Evolutionary conservation across 1,139 yeast genomes (phyloP).

Genomic region (Citeromyces siamensis): DNA sequence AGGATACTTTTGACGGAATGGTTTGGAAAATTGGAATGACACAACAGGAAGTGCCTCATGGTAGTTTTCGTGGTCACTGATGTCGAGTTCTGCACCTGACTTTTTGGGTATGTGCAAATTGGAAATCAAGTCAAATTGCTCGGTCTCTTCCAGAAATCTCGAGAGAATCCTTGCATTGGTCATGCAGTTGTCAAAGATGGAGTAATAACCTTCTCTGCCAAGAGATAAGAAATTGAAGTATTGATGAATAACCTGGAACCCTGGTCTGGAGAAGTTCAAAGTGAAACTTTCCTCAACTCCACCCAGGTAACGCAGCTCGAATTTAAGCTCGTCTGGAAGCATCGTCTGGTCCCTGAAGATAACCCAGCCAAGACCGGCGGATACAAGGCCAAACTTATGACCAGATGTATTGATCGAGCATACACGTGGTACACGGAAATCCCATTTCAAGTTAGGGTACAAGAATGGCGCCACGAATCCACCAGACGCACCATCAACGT

Average conservation of each 20-base stretch:
- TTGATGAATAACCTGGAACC: constrained; percentile 82
- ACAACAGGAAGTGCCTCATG: constrained; percentile 85
- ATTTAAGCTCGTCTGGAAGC: constrained; percentile 61
- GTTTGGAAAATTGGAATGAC: constrained; percentile 61
- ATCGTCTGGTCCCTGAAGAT: constrained; percentile 58
- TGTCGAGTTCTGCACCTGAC: constrained; percentile 11
- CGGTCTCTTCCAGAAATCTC: constrained; percentile 48
- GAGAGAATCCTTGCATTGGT: constrained; percentile 63
- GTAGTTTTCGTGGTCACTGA: constrained; percentile 28
- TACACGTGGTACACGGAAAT: constrained; percentile 66
- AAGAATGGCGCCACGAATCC: constrained; percentile 80
- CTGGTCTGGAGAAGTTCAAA: constrained; percentile 85
- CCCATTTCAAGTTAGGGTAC: constrained; percentile 72
- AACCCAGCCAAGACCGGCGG: constrained; percentile 92
- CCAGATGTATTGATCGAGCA: constrained; percentile 87
- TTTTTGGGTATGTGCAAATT: constrained; percentile 56
- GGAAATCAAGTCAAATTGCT: constrained; percentile 63
- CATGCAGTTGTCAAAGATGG: constrained; percentile 49
- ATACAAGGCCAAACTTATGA: constrained; percentile 82
- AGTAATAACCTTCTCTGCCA: constrained; percentile 60
- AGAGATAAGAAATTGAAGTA: constrained; percentile 65
- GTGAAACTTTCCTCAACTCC: constrained; percentile 84
- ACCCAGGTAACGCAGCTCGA: constrained; percentile 76
- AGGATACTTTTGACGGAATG: constrained; percentile 48
- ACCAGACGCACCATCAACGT: constrained; percentile 92